A percentile compares a stretch with the other conserved stretches of the same genome.
phyloP scores from a whole-genome alignment of 2,329 filamentous ascomycete genomes.

The Chaetothyriales sp. region DNA sequence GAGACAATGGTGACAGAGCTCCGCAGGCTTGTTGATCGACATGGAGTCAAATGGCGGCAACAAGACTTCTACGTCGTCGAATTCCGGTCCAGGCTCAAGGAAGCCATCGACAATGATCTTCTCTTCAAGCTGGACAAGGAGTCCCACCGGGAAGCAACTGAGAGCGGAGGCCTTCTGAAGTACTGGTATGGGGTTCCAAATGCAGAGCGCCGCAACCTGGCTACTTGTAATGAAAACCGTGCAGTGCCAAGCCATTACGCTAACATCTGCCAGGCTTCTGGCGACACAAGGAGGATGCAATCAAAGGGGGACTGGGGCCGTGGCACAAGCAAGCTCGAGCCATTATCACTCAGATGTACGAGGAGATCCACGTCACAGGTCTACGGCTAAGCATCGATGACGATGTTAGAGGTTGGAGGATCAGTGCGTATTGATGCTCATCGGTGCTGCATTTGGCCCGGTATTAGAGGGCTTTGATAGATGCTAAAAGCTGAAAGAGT shows the following conservation, averaged over 20 bases:
- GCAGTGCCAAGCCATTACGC: conserved; percentile 1
- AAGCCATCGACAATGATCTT: conserved; percentile 51
- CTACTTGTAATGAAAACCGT: conserved; percentile 48
- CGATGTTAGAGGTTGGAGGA: conserved; percentile 45
- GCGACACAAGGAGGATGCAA: conserved; percentile 45
- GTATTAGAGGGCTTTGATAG: neutral
- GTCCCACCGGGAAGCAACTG: conserved; percentile 66
- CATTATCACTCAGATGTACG: conserved; percentile 35
- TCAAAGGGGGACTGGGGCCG: conserved; percentile 45
- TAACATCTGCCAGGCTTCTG: conserved; percentile 48
- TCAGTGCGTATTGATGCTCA: conserved; percentile 7
- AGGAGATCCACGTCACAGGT: conserved; percentile 56
- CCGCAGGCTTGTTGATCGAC: conserved; percentile 35
- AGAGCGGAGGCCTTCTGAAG: conserved; percentile 71
- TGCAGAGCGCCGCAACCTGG: conserved; percentile 58
- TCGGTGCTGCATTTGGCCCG: neutral
- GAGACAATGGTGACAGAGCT: conserved; percentile 47
- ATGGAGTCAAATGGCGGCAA: conserved; percentile 43
- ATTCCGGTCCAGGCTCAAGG: conserved; percentile 62
- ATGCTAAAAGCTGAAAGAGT: neutral
- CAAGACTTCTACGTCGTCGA: conserved; percentile 69
- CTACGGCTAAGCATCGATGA: conserved; percentile 53
- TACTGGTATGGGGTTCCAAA: conserved; percentile 82
- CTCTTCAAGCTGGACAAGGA: conserved; percentile 62
- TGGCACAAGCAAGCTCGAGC: conserved; percentile 42